phyloP scores from a whole-genome alignment of 2,329 filamentous ascomycete genomes.

The Nothophoma quercina region DNA sequence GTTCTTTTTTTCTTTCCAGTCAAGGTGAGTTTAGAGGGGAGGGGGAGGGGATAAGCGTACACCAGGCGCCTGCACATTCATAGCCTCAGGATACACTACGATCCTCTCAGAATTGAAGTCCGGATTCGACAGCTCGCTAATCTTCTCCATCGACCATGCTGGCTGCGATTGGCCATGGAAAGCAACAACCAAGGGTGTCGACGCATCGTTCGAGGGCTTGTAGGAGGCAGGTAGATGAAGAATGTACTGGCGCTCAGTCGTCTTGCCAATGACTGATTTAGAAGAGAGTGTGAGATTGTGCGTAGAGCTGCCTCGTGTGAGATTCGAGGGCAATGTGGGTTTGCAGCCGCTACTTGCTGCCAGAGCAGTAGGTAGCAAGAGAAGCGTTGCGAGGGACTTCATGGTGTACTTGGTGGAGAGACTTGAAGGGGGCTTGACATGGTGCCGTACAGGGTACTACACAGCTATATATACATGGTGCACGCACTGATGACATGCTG shows the following conservation, averaged over 20 bases:
- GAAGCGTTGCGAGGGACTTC: background rate
- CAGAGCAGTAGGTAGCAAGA: background rate
- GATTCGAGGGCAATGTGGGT: slow-evolving; percentile 11
- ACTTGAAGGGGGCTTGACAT: background rate
- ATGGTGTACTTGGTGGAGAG: background rate
- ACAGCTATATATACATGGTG: background rate
- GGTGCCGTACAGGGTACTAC: too few relatives aligned
- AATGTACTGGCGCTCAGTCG: slow-evolving; percentile 26
- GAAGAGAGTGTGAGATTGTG: slow-evolving; percentile 30
- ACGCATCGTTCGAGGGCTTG: slow-evolving; percentile 18
- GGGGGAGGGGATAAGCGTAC: slow-evolving; percentile 17
- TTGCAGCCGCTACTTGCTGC: slow-evolving; percentile 29
- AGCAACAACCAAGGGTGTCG: slow-evolving; percentile 27
- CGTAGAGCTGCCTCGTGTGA: slow-evolving; percentile 27
- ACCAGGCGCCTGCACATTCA: slow-evolving; percentile 27
- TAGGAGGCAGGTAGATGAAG: slow-evolving; percentile 27
- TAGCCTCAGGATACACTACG: slow-evolving; percentile 31
- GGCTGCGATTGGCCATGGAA: slow-evolving; percentile 32
- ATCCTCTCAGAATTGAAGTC: slow-evolving; percentile 27
- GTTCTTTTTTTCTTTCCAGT: too few relatives aligned
- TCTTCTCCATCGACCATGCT: slow-evolving; percentile 28
- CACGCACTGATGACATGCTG: background rate
- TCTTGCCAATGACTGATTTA: slow-evolving; percentile 22
- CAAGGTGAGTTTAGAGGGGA: background rate
- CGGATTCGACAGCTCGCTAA: slow-evolving; percentile 30